phyloP scores from a whole-genome alignment of 495 filamentous ascomycete species.

The Platismatia glauca region DNA sequence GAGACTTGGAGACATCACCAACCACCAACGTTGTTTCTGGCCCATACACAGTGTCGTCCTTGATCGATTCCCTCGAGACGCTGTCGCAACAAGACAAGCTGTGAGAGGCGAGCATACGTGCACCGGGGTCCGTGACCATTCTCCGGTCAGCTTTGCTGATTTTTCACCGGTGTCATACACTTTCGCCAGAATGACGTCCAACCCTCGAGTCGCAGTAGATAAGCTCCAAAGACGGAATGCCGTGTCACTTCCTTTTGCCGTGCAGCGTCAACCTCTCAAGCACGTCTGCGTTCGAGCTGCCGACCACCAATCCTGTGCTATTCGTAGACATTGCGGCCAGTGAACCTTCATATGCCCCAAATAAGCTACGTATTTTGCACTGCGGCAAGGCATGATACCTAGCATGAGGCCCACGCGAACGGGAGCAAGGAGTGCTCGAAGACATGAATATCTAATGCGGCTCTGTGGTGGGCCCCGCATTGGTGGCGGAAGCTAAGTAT shows the following conservation, averaged over 20 bases:
- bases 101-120: neutral
- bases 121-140: neutral
- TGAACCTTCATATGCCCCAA: neutral
- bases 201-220: neutral
- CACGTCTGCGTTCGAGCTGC: neutral
- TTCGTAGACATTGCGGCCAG: neutral
- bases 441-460: constrained; percentile 7
- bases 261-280: neutral
- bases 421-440: neutral
- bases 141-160: neutral
- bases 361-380: neutral
- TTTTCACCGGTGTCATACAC: neutral
- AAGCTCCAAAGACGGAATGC: neutral
- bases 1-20: no score
- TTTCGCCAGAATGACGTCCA: neutral
- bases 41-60: neutral
- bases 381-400: neutral
- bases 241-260: neutral
- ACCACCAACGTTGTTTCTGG: neutral
- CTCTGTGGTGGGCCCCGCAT: constrained; percentile 6
- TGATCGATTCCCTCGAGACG: neutral
- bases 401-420: neutral
- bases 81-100: neutral
- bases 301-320: neutral
- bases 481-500: neutral